Percentiles rank a stretch among this genome's conserved stretches.
phyloP scores from a whole-genome alignment of 768 basidiomycete genomes.

The Kwoniella pini region DNA sequence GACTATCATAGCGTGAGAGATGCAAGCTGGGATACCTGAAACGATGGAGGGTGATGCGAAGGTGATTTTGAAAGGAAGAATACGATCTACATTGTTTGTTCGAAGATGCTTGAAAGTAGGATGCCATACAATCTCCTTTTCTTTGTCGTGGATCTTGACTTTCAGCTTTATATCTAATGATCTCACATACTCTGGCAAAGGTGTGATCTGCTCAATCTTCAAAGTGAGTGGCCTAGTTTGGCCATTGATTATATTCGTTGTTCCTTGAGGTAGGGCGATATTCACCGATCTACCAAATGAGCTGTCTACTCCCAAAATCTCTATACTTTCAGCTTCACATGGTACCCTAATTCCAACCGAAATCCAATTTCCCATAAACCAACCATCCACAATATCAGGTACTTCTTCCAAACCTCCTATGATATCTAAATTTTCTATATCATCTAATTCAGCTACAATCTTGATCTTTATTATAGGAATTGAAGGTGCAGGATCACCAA shows the following conservation, averaged over 20 bases:
- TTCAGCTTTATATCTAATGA: constrained; percentile 9
- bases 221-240: constrained; percentile 27
- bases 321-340: constrained; percentile 58
- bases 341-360: constrained; percentile 60
- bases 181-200: constrained; percentile 1
- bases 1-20: constrained; percentile 46
- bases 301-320: neutral
- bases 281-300: neutral
- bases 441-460: constrained; percentile 59
- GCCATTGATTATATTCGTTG: constrained; percentile 3
- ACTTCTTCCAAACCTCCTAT: constrained; percentile 62
- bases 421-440: constrained; percentile 8
- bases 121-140: constrained; percentile 12
- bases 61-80: constrained; percentile 31
- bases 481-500: constrained; percentile 67
- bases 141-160: neutral
- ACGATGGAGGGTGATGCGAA: constrained; percentile 27
- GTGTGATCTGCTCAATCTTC: neutral
- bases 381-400: constrained; percentile 73
- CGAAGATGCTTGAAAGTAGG: constrained; percentile 17
- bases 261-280: neutral
- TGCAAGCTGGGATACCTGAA: constrained; percentile 17
- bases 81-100: neutral
- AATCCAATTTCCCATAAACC: constrained; percentile 67
- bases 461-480: constrained; percentile 64